Evolutionary conservation across 2,329 filamentous ascomycete genomes (phyloP), one percentile per base, ranked within the genome.

Genomic region (Chaetomiaceae sp.): DNA sequence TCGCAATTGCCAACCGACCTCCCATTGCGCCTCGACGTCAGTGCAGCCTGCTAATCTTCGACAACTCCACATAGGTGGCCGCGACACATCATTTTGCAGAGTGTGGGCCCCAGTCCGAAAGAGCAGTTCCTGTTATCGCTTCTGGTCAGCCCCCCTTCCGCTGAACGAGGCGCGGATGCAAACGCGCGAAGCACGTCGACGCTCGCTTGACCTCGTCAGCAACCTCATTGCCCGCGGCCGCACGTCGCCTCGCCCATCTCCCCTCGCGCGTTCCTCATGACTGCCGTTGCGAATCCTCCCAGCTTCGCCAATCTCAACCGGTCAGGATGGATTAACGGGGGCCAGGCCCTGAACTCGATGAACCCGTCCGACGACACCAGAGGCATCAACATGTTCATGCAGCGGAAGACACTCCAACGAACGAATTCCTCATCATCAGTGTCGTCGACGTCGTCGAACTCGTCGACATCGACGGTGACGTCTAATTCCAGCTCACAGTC

Each of bases 361-460:
- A 89, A 87, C 73, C 75, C 85, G 25, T 48, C 53, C 69, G 90
- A 95, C 75, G 89, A 95, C 72, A 83, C 86, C 61, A 84, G 87
- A 73, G 86, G 87, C 45, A 45, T 59, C 70, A 91, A 61, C 54
- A 62, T 95, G 81, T 89, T 95, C 70, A 86, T 89, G 80, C 88
- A 89, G 66, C 89, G 90, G 64, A 96, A 96, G 75, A 85, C 80
- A 67, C 79, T 90, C 57, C 89, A 92, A 69, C 85, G 92, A 69
- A 86, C 86, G 66, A 95, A 90, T 76, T 97, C 92, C 32, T 94
- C 90, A 54, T 95, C 90, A 4, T 96, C 91, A 41, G 78, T 95
- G 59, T 87, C 89, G 13, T 82, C 83, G 45, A 81, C 75, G 36
- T 73, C 77, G 1, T 85, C 82, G 29, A 72, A 72, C 53, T 79